Evolutionary conservation across 2,329 filamentous ascomycete species (phyloP), one percentile per base, ranked within the genome.

Genomic region (Trichoderma atrobrunneum): DNA sequence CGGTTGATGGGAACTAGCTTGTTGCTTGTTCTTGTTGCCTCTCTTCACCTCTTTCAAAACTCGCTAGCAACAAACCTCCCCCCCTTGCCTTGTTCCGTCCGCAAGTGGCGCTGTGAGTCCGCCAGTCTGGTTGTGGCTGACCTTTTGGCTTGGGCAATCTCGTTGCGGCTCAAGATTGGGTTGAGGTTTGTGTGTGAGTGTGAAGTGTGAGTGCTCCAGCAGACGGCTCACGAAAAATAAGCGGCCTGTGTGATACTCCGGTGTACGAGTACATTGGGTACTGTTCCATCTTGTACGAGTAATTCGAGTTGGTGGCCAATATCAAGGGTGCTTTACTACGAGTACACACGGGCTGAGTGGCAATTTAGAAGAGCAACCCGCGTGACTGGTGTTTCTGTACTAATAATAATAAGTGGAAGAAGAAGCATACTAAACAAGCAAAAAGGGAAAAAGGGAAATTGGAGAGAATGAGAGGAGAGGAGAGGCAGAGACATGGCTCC

Each of bases 101-200:
- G n/a, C 39, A 24, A 18, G 26, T 54, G 56, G 36, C 54, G 54
- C 18, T 66, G 63, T 26, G 39, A n/a, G n/a, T 70, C 68, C 59
- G 59, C 39, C 67, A 63, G 67, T 28, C 57, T 63, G 67, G 59
- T 56, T 39, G 60, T 57, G 68, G 68, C 68, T 70, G 68, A 63
- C 67, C 24, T 32, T 63, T 54, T 54, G 11, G 48, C 8, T 10
- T 54, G 59, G 57, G 54, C 43, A 66, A 26, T 57, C 26, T 57
- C 26, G 12, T 57, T 57, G 24, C 24, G 26, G 24, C 26, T 57
- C 26, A 16, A 57, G 24, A 28, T 57, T 57, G 24, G 24, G 24
- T 57, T 30, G 16, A n/a, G 1, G 16, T n/a, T 21, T 54, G 48
- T 51, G 36, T 18, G 39, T 34, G 12, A 34, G 30, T 34, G 32